Evolutionary conservation across 108 stramenopile genomes (phyloP).

Genomic region (Nitzschia inconspicua): DNA sequence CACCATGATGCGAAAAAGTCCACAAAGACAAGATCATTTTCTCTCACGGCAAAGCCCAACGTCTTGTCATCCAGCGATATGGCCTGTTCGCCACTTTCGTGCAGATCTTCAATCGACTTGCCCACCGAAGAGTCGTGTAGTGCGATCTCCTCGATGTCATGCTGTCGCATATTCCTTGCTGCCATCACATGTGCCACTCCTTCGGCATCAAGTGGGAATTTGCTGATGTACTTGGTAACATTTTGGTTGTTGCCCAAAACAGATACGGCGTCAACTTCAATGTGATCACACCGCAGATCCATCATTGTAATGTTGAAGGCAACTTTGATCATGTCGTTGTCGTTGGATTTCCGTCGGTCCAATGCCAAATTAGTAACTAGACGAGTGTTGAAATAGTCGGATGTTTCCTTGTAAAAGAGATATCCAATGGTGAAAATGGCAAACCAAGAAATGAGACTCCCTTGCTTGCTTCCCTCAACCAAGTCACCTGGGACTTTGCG

Average conservation of each 20-base stretch:
- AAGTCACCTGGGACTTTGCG: conserved; percentile 78
- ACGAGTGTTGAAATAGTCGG: conserved; percentile 67
- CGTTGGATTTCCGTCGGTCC: conserved; percentile 1
- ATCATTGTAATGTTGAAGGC: conserved; percentile 93
- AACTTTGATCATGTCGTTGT: conserved; percentile 54
- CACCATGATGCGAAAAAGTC: conserved; percentile 79
- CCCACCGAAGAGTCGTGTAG: conserved; percentile 60
- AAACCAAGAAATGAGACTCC: conserved; percentile 66
- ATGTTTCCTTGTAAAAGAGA: conserved; percentile 85
- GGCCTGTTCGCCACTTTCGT: conserved; percentile 78
- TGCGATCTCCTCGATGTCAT: conserved; percentile 48
- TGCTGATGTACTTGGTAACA: conserved; percentile 85
- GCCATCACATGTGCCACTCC: conserved; percentile 49
- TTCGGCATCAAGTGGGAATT: conserved; percentile 85
- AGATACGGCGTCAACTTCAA: conserved; percentile 73
- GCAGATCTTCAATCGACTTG: conserved; percentile 80
- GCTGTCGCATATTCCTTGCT: conserved; percentile 70
- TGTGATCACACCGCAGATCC: conserved; percentile 84
- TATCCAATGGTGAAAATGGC: conserved; percentile 53
- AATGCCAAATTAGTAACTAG: conserved; percentile 26
- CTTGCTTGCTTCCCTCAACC: conserved; percentile 68
- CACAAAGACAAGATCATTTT: conserved; percentile 34
- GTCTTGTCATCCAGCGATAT: conserved; percentile 48
- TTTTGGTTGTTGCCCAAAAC: conserved; percentile 90
- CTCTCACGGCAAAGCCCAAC: conserved; percentile 31